Evolutionary conservation across 805 yeast genomes (phyloP), one percentile per base, ranked within the genome.

Genomic region (Metschnikowia gelsemii): DNA sequence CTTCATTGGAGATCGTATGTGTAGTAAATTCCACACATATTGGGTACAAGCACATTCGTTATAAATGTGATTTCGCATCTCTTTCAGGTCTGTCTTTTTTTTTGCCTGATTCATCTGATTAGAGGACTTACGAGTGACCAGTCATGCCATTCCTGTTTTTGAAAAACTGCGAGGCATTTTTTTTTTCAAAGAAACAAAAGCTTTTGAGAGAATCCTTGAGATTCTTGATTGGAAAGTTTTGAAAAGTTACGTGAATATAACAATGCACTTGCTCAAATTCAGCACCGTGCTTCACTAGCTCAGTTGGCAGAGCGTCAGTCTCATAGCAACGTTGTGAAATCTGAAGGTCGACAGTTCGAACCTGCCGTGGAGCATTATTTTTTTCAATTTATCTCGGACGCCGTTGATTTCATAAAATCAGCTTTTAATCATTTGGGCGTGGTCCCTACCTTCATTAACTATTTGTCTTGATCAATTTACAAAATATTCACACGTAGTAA

Each of bases 271-370:
- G n/a, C 14, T 4, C 7, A 8, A 31, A 17, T 4, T 3, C 3
- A 6, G 16, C 30, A 22, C 3, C 8, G 9, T 5, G 55, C 55
- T 51, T 51, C 55, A 49, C 55, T 51, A 51, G 55, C 55, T 51
- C 55, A 51, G 55, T 51, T 45, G 55, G 55, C 49, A 51, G 55
- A 51, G 55, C 55, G 53, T 51, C 55, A 51, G 55, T 51, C 55
- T 51, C 55, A 51, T 51, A 51, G 35, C 17, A 20, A n/a, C 27
- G 38, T 53, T 58, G 68, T 62, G 70, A 41, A 35, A 64, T 66
- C 71, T 64, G 69, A 63, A 66, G 70, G 69, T 66, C 70, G 72
- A 65, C 69, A 66, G 72, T 66, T 66, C 72, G 72, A 66, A 57
- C 70, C 72, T 66, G 69, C 70, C 72, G 66, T 60, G 70, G 67